Evolutionary conservation across 1,284 basidiomycete species (phyloP), one percentile per base, ranked within the genome.

Genomic region (Gomphus bonarii): DNA sequence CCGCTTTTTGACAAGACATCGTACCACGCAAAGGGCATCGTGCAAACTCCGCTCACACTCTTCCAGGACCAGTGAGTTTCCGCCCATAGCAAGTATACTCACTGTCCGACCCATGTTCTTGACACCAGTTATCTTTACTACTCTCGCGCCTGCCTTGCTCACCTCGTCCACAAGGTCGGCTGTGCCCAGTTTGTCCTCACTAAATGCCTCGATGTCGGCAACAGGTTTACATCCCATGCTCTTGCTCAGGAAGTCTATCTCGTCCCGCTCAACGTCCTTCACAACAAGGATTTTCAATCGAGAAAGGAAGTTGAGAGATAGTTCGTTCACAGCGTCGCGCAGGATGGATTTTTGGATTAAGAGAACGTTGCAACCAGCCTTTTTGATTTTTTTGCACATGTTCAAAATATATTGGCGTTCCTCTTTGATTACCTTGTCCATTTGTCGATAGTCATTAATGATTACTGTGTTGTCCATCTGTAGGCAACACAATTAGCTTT

Each of bases 391-490:
- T 74, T 99, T 99, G 84, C 93, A 97, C 62, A 99, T 84, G 73
- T 97, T 98, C 66, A 99, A 84, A 61, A 99, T 81, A 71, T 99
- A 99, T 73, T 97, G 92, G 50, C 95, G 88, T 64, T 95, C 95
- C 73, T 99, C 97, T 73, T 99, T 99, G 71, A 99, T 87, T 62
- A 99, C 95, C 73, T 97, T 98, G 80, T 99, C 97, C 95, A 99
- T 99, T 73, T 99, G 97, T 40, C 97, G 86, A 76, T 99, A 99
- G 73, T 99, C 95, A 66, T 97, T 99, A 65, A 99, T 97, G 47
- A 99, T 89, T 50, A 99, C 95, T 38, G 97, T 97, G 76, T 99
- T 99, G 75, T 99, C 97, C 97, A 99, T 99, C 93, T 97, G 62
- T 18, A 42, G 50, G 36, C 42, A 22, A 36, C 38, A 36, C 38